Evolutionary conservation across 2,329 filamentous ascomycete species (phyloP).

Genomic region (Aspergillus awamori): DNA sequence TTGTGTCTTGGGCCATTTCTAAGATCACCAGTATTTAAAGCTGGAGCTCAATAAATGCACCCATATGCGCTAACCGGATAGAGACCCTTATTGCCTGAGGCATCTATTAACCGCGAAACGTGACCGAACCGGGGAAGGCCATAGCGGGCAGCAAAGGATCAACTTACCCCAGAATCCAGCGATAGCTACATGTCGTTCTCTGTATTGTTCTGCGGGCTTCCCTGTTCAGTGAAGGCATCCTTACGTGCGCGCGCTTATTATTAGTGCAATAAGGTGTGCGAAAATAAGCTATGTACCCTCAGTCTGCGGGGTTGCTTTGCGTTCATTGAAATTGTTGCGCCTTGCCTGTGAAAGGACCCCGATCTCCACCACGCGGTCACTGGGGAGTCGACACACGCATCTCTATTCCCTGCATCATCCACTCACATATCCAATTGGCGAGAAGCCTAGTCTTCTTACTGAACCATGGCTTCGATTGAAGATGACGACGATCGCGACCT

Average conservation of each 20-base stretch:
- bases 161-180: background rate
- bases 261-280: background rate
- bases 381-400: background rate
- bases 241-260: background rate
- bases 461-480: conserved; percentile 39
- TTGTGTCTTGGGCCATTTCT: too few species aligned
- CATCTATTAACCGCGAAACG: conserved; percentile 17
- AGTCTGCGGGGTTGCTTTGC: background rate
- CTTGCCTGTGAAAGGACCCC: background rate
- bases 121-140: conserved; percentile 21
- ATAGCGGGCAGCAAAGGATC: background rate
- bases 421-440: background rate
- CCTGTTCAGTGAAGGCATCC: background rate
- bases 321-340: background rate
- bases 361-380: background rate
- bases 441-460: background rate
- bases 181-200: background rate
- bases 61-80: conserved; percentile 11
- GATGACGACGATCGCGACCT: conserved; percentile 49
- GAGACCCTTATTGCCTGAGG: conserved; percentile 16
- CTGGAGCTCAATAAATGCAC: too few species aligned
- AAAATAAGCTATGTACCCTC: background rate
- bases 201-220: too few species aligned
- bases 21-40: background rate
- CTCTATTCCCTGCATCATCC: too few species aligned